phyloP scores from a whole-genome alignment of 139 green algal genomes.

The Closterium sp. region DNA sequence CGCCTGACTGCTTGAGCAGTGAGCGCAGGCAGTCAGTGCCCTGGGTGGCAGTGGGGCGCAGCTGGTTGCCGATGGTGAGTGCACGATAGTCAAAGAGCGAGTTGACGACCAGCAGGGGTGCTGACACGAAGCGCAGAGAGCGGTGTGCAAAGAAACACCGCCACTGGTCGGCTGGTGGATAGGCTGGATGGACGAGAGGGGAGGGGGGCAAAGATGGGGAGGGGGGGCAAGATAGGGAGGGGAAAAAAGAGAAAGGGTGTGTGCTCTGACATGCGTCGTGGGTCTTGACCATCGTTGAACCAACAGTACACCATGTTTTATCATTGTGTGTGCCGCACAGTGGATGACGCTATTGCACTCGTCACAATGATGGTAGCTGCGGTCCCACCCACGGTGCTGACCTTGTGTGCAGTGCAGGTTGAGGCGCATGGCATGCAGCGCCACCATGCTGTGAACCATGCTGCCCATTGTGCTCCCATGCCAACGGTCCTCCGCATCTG shows the following conservation, averaged over 20 bases:
- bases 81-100: neutral
- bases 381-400: neutral
- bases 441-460: neutral
- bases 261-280: too few relatives aligned
- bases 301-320: too few relatives aligned
- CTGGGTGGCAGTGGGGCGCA: neutral
- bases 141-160: neutral
- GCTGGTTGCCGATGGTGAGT: neutral
- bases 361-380: too few relatives aligned
- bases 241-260: neutral
- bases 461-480: neutral
- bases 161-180: neutral
- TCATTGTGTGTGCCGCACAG: too few relatives aligned
- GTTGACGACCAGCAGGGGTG: neutral
- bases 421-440: neutral
- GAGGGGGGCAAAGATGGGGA: too few relatives aligned
- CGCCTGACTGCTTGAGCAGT: neutral
- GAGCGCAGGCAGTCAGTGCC: neutral
- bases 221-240: neutral
- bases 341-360: too few relatives aligned
- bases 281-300: too few relatives aligned
- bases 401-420: neutral
- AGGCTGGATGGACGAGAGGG: neutral
- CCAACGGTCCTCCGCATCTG: neutral
- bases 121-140: neutral